phyloP scores from a whole-genome alignment of 208 protist genomes.

The Acanthamoeba pearcei region DNA sequence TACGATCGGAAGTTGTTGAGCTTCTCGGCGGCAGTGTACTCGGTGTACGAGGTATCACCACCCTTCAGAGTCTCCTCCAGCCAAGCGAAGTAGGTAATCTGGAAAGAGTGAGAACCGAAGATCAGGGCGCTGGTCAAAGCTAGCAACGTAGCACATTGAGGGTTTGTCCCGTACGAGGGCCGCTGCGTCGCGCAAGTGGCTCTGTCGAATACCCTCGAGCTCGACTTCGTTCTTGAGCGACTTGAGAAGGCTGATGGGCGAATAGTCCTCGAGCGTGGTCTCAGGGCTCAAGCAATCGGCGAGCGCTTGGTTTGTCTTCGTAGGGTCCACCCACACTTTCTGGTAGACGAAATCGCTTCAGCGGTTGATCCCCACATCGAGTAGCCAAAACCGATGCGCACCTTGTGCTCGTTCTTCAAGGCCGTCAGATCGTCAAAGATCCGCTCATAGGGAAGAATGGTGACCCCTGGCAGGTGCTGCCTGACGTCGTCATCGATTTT shows the following conservation, averaged over 20 bases:
- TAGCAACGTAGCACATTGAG: no score
- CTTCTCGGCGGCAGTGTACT: conserved; percentile 91
- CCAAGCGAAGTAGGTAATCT: conserved; percentile 91
- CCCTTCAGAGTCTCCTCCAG: conserved; percentile 83
- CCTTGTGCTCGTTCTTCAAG: conserved; percentile 83
- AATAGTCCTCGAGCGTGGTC: conserved; percentile 59
- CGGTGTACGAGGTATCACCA: conserved; percentile 86
- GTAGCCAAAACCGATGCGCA: conserved; percentile 90
- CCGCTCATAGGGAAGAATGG: conserved; percentile 88
- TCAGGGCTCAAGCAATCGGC: conserved; percentile 69
- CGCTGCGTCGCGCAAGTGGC: conserved; percentile 95
- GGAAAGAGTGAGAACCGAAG: not conserved
- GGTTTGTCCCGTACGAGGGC: conserved; percentile 89
- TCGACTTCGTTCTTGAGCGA: conserved; percentile 94
- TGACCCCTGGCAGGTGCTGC: conserved; percentile 75
- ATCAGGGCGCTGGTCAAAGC: no score
- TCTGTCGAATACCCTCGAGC: conserved; percentile 93
- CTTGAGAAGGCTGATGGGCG: conserved; percentile 88
- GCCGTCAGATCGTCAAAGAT: conserved; percentile 84
- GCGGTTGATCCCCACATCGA: conserved; percentile 86
- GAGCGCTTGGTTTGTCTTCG: conserved; percentile 76
- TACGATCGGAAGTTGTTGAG: conserved; percentile 90
- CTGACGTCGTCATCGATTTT: conserved; percentile 82
- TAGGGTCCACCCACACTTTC: conserved; percentile 81
- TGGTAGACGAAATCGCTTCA: conserved; percentile 69